Evolutionary conservation across 352 stramenopile species (phyloP).

Genomic region (Pythium apleroticum): DNA sequence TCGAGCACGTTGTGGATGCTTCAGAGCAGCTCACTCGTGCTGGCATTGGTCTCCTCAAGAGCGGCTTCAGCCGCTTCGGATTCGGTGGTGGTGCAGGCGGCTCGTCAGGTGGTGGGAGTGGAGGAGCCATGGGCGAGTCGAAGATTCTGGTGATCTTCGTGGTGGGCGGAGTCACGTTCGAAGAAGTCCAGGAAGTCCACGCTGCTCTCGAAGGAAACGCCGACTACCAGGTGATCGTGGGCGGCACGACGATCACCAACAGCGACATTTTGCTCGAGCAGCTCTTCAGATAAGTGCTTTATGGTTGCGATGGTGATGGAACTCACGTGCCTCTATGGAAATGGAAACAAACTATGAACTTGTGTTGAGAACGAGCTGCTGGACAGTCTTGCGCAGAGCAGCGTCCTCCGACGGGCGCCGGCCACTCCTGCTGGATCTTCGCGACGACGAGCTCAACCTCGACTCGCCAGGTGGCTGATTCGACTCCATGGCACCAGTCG

Average conservation of each 20-base stretch:
- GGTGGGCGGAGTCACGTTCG: conserved; percentile 73
- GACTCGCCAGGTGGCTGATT: neutral
- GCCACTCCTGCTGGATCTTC: neutral
- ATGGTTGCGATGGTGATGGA: neutral
- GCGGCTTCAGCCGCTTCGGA: conserved; percentile 80
- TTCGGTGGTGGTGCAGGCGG: conserved; percentile 40
- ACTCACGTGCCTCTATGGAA: neutral
- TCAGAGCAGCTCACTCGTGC: conserved; percentile 75
- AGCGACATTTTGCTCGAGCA: conserved; percentile 61
- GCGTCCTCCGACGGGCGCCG: neutral
- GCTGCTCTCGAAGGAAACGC: conserved; percentile 48
- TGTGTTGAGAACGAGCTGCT: conserved; percentile 5
- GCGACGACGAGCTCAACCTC: neutral
- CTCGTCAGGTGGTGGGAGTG: conserved; percentile 10
- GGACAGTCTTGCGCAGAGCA: neutral
- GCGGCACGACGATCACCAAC: conserved; percentile 75
- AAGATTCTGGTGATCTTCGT: conserved; percentile 68
- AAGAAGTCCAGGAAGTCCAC: conserved; percentile 75
- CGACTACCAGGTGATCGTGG: conserved; percentile 64
- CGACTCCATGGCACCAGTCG: neutral
- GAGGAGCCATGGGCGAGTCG: conserved; percentile 38
- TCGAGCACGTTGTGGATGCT: conserved; percentile 73
- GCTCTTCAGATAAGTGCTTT: conserved; percentile 35
- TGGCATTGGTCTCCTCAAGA: conserved; percentile 79
- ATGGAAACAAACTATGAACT: neutral